phyloP scores from a whole-genome alignment of 2,329 filamentous ascomycete genomes.

The Pestalotiopsis sp. region DNA sequence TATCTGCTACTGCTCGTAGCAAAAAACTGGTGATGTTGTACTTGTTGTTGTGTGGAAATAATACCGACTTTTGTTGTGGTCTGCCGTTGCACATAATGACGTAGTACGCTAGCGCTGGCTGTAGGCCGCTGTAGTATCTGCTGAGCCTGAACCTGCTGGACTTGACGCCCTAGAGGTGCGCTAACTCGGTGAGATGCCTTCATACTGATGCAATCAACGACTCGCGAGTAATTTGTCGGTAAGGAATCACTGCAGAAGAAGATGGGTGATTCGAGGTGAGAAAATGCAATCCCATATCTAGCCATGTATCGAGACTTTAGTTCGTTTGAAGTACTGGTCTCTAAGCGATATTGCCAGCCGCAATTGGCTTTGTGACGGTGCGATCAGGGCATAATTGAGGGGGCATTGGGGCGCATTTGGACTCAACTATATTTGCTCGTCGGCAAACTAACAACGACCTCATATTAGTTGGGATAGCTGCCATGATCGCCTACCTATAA shows the following conservation, averaged over 20 bases:
- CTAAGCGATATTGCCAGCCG: too few relatives aligned
- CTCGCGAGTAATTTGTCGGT: not conserved
- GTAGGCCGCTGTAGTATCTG: not conserved
- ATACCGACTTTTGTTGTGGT: not conserved
- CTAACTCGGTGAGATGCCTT: not conserved
- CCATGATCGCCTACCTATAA: too few relatives aligned
- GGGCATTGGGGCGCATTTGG: too few relatives aligned
- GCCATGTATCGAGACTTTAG: too few relatives aligned
- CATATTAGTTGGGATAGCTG: too few relatives aligned
- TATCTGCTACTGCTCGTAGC: not conserved
- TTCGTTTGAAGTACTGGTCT: too few relatives aligned
- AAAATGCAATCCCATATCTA: too few relatives aligned
- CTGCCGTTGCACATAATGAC: not conserved
- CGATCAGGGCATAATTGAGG: too few relatives aligned
- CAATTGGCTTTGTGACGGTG: too few relatives aligned
- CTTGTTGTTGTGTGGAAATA: not conserved
- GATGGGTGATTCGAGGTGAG: too few relatives aligned
- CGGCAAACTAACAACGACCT: too few relatives aligned
- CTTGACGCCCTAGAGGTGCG: not conserved
- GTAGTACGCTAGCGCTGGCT: not conserved
- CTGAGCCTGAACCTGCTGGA: not conserved
- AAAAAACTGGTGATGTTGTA: not conserved
- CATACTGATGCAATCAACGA: not conserved
- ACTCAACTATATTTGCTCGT: too few relatives aligned
- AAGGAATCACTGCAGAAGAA: not conserved